A percentile compares a stretch with the other conserved stretches of the same genome.
Conservation (phyloP, 108 stramenopile genomes). For the Nitzschia sp. region DNA sequence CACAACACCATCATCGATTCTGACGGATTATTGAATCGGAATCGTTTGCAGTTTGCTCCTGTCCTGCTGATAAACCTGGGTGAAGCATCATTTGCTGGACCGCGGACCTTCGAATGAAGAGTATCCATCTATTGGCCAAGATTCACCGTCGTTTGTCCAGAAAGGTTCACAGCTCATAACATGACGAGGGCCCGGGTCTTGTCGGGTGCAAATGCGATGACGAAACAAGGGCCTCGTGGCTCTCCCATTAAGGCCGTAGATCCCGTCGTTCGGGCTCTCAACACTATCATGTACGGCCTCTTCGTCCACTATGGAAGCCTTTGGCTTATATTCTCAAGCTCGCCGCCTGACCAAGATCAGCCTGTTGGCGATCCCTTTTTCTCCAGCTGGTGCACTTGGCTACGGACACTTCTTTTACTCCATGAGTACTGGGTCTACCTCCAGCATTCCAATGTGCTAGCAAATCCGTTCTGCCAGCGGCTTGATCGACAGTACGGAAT, state of each 20-base stretch:
- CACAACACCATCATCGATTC: too few relatives aligned
- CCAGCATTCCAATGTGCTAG: conserved; percentile 51
- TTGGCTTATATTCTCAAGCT: neutral
- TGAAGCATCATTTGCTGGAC: too few relatives aligned
- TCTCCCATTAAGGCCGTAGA: conserved; percentile 39
- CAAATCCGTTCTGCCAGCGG: conserved; percentile 48
- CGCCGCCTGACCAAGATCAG: neutral
- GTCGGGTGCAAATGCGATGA: too few relatives aligned
- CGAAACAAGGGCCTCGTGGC: too few relatives aligned
- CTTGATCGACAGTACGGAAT: conserved; percentile 58
- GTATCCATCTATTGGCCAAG: too few relatives aligned
- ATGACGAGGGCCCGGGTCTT: too few relatives aligned
- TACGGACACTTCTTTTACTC: conserved; percentile 25
- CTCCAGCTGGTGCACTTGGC: neutral
- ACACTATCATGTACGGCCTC: conserved; percentile 50
- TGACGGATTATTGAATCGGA: too few relatives aligned
- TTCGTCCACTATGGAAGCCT: conserved; percentile 48
- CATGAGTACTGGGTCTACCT: conserved; percentile 61
- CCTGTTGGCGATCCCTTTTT: neutral
- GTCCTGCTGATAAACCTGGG: too few relatives aligned
- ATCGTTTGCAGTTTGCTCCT: too few relatives aligned
- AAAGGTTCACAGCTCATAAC: too few relatives aligned
- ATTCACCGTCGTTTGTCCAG: too few relatives aligned
- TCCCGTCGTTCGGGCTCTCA: conserved; percentile 43
- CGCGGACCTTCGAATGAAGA: too few relatives aligned